Conservation (phyloP, 1,284 basidiomycete species). For the Puccinia polysora region DNA sequence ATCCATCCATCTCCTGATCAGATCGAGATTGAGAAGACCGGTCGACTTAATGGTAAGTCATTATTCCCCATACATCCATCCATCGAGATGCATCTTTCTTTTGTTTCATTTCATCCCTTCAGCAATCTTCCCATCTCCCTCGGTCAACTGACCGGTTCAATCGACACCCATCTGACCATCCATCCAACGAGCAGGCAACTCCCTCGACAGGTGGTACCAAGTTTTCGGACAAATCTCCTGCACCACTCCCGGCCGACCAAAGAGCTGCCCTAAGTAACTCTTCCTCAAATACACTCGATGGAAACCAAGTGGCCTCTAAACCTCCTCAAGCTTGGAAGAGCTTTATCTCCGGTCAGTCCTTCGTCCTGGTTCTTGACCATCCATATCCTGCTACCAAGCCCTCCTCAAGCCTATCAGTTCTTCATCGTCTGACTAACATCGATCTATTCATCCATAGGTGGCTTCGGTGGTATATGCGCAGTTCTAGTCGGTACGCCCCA, state of each 20-base stretch:
- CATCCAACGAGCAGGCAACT: no score
- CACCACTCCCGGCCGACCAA: slow-evolving; percentile 24
- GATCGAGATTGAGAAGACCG: no score
- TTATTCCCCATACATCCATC: no score
- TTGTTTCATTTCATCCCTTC: no score
- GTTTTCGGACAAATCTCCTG: slow-evolving; percentile 33
- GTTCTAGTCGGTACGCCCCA: slow-evolving; percentile 74
- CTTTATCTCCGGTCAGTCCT: slow-evolving; percentile 35
- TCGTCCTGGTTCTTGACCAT: background rate
- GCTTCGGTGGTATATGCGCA: slow-evolving; percentile 79
- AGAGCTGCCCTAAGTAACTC: slow-evolving; percentile 21
- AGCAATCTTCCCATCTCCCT: no score
- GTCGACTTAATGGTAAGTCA: no score
- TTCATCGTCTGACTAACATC: slow-evolving; percentile 62
- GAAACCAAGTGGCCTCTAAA: slow-evolving; percentile 12
- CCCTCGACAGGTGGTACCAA: slow-evolving; percentile 33
- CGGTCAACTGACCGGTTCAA: no score
- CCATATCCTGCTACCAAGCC: no score
- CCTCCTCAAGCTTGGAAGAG: slow-evolving; percentile 36
- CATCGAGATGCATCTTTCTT: no score
- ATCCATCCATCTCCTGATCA: no score
- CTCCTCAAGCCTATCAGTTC: background rate
- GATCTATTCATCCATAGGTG: slow-evolving; percentile 71
- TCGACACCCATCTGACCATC: no score
- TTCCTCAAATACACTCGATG: slow-evolving; percentile 23